phyloP scores from a whole-genome alignment of 768 basidiomycete species.

The Mycena capillaripes region DNA sequence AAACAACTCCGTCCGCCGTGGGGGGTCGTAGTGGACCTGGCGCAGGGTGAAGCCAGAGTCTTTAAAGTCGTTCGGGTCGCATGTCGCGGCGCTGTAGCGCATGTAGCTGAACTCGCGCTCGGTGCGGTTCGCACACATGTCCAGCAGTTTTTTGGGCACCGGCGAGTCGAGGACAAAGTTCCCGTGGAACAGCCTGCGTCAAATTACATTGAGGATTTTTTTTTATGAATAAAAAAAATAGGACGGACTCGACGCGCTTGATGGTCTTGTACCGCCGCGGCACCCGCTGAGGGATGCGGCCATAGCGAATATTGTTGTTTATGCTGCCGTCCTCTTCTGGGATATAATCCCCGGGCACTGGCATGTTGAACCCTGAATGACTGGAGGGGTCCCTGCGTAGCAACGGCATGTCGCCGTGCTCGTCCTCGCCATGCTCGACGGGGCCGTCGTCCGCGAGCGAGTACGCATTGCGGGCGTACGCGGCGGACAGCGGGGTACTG shows the following conservation, averaged over 20 bases:
- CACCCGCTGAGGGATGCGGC: slow-evolving; percentile 91
- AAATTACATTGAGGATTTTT: background rate
- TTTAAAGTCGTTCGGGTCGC: slow-evolving; percentile 95
- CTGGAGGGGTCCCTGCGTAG: slow-evolving; percentile 60
- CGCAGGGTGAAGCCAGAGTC: slow-evolving; percentile 87
- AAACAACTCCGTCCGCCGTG: slow-evolving; percentile 92
- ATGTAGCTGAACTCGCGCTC: slow-evolving; percentile 96
- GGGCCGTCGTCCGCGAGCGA: slow-evolving; percentile 56
- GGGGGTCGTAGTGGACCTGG: slow-evolving; percentile 92
- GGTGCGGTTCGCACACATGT: slow-evolving; percentile 80
- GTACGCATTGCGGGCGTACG: slow-evolving; percentile 46
- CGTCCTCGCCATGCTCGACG: slow-evolving; percentile 56
- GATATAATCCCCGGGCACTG: slow-evolving; percentile 60
- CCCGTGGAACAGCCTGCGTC: slow-evolving; percentile 89
- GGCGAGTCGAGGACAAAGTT: slow-evolving; percentile 93
- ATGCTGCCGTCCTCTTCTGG: slow-evolving; percentile 48
- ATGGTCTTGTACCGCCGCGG: slow-evolving; percentile 93
- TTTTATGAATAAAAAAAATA: background rate
- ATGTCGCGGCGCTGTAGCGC: slow-evolving; percentile 96
- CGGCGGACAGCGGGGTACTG: slow-evolving; percentile 39
- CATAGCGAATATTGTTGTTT: slow-evolving; percentile 82
- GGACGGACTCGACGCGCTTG: slow-evolving; percentile 87
- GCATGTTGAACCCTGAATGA: slow-evolving; percentile 47
- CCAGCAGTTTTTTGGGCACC: slow-evolving; percentile 92
- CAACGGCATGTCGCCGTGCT: slow-evolving; percentile 78